Percentiles rank a stretch among this genome's conserved stretches.
These are phyloP conservation scores for Chaetomiaceae sp. DNA, from an alignment of 2,329 filamentous ascomycete species.

Conservation along the genomic window DNA sequence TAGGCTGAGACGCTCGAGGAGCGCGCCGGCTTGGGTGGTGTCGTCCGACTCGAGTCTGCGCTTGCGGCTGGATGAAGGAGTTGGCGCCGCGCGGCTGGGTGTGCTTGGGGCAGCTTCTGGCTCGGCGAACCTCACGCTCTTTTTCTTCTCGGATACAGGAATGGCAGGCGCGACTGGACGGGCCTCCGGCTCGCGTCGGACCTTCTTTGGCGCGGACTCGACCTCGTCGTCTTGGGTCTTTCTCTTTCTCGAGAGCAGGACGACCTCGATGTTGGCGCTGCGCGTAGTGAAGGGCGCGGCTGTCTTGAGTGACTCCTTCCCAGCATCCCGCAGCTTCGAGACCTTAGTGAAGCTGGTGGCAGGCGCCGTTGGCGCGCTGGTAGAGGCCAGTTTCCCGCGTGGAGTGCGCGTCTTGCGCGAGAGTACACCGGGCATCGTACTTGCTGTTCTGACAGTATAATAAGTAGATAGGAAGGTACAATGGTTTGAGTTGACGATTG, in stretches of 20 bases:
- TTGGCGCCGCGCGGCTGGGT: slow-evolving; percentile 16
- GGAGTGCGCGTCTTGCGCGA: slow-evolving; percentile 23
- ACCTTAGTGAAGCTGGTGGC: slow-evolving; percentile 46
- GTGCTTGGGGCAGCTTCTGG: slow-evolving; percentile 13
- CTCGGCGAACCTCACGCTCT: slow-evolving; percentile 24
- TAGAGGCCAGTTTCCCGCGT: slow-evolving; percentile 20
- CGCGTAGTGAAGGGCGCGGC: slow-evolving; percentile 31
- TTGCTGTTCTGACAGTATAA: slow-evolving; percentile 7
- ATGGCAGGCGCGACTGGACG: slow-evolving; percentile 21
- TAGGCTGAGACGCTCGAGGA: slow-evolving; percentile 40
- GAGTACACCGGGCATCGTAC: slow-evolving; percentile 27
- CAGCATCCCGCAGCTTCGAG: slow-evolving; percentile 38
- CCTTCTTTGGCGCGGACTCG: slow-evolving; percentile 21
- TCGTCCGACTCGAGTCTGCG: slow-evolving; percentile 22
- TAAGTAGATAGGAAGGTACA: slow-evolving; percentile 2
- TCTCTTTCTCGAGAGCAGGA: slow-evolving; percentile 35
- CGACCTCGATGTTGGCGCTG: slow-evolving; percentile 28
- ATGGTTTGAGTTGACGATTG: neutral
- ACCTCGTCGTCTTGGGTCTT: slow-evolving; percentile 38
- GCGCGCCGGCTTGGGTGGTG: slow-evolving; percentile 27
- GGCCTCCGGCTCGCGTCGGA: slow-evolving; percentile 14
- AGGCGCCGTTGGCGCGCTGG: slow-evolving; percentile 20
- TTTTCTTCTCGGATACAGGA: slow-evolving; percentile 29
- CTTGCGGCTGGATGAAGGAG: slow-evolving; percentile 30
- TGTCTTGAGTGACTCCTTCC: slow-evolving; percentile 28